Evolutionary conservation across 495 filamentous ascomycete genomes (phyloP).

Genomic region (Aspergillus campestris): DNA sequence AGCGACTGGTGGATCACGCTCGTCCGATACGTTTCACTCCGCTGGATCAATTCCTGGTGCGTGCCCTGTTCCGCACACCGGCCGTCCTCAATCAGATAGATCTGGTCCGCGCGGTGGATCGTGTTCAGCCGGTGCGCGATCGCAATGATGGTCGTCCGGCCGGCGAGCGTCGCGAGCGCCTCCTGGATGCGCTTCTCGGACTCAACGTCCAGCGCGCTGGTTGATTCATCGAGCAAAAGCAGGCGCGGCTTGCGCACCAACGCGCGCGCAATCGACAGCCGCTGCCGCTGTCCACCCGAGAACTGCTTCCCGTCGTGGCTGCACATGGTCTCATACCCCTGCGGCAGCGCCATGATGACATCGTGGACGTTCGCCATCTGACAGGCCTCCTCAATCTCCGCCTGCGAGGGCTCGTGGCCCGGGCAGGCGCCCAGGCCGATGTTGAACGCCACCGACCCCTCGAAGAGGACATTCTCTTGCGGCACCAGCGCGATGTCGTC

Average conservation of each 20-base stretch:
- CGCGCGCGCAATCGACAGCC: slow-evolving; percentile 66
- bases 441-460: slow-evolving; percentile 46
- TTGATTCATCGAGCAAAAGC: slow-evolving; percentile 70
- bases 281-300: slow-evolving; percentile 68
- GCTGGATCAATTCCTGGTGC: slow-evolving; percentile 55
- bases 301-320: slow-evolving; percentile 54
- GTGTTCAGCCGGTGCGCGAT: slow-evolving; percentile 70
- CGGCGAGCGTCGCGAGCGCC: slow-evolving; percentile 52
- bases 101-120: slow-evolving; percentile 65
- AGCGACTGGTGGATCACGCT: slow-evolving; percentile 39
- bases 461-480: slow-evolving; percentile 46
- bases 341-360: slow-evolving; percentile 43
- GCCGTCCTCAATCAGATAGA: slow-evolving; percentile 64
- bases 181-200: slow-evolving; percentile 62
- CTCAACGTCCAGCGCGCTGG: slow-evolving; percentile 60
- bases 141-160: slow-evolving; percentile 67
- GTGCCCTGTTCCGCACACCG: slow-evolving; percentile 57
- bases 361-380: slow-evolving; percentile 51
- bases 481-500: slow-evolving; percentile 45
- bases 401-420: slow-evolving; percentile 31
- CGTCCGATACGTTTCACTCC: slow-evolving; percentile 48
- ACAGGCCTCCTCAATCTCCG: slow-evolving; percentile 49
- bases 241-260: slow-evolving; percentile 59
- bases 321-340: slow-evolving; percentile 57
- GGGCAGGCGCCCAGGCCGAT: slow-evolving; percentile 42